A percentile compares a stretch with the other conserved stretches of the same genome.
These are phyloP conservation scores for Botrytis porri DNA, from an alignment of 2,329 filamentous ascomycete species.

Conservation along the genomic window DNA sequence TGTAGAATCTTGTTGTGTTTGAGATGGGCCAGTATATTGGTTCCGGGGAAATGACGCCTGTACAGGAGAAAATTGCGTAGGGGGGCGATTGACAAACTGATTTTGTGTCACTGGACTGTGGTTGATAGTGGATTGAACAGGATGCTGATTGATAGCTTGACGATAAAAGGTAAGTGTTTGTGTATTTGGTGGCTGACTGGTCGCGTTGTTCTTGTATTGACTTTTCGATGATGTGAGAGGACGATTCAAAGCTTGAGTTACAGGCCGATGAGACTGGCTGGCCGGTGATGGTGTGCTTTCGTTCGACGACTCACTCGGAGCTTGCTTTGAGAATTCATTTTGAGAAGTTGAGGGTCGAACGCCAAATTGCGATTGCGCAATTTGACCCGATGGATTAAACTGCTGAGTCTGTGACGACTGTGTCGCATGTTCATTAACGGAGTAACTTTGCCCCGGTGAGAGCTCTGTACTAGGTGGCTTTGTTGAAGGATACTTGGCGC, in stretches of 20 bases:
- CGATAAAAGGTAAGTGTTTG: neutral
- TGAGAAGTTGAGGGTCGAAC: neutral
- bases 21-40: neutral
- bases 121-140: neutral
- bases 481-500: neutral
- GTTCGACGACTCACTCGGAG: neutral
- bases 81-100: neutral
- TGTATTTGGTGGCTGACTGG: neutral
- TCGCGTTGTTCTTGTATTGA: neutral
- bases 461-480: neutral
- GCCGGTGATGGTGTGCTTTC: neutral
- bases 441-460: neutral
- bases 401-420: neutral
- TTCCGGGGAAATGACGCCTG: neutral
- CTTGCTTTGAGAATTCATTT: neutral
- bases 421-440: neutral
- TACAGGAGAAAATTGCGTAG: neutral
- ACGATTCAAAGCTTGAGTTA: neutral
- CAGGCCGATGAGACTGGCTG: neutral
- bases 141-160: neutral
- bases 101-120: neutral
- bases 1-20: neutral
- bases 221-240: neutral
- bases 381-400: neutral
- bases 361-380: neutral